Base-by-base conservation (phyloP, 768 basidiomycete species). In the Lentinula lateritia region DNA sequence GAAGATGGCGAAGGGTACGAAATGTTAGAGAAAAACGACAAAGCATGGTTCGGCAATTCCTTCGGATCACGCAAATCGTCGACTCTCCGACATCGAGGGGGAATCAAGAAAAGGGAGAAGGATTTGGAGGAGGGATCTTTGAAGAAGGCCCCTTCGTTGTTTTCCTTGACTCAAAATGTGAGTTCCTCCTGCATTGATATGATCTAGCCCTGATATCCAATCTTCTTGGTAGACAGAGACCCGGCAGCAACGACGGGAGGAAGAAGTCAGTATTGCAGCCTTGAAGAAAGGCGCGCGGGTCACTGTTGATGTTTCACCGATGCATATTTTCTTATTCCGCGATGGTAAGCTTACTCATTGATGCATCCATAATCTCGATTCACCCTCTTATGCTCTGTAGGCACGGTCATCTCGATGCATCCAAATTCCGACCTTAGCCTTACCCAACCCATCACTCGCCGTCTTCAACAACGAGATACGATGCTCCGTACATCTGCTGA, bases 251-350 rank as follows among this genome's bases (percentile, higher is more conserved):
- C 50, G 52, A 16, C 20, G 41, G 9, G 60, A 54, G 41, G 60
- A 52, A 53, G 60, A 54, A 46, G 60, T 50, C 35, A 53, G 39
- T n/a, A 50, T 61, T 23, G 60, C 36, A 15, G 73, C 75, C 18
- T 73, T 83, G 18, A 81, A 77, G 64, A 79, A 79, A 63, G 85
- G 81, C 12, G 83, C 86, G 28, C 78, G 86, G 10, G 62, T 88
- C 12, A 74, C 80, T 39, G 83, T 90, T 20, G 78, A 81, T 60
- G 75, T 87, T 43, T 74, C 76, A 38, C 85, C 89, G 3, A 78
- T 90, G 74, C 88, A 79, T 67, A 80, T 90, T 61, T 89, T 89
- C 74, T 76, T 90, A 6, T 77, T 85, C 64, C 78, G 84, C 61
- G 83, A 89, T 67, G 88, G 88, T 81, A 67, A 56, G 73, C 70